Percentiles rank a stretch among this genome's conserved stretches.
Evolutionary conservation across 805 yeast species (phyloP).

Genomic region (Kluyveromyces aestuarii): DNA sequence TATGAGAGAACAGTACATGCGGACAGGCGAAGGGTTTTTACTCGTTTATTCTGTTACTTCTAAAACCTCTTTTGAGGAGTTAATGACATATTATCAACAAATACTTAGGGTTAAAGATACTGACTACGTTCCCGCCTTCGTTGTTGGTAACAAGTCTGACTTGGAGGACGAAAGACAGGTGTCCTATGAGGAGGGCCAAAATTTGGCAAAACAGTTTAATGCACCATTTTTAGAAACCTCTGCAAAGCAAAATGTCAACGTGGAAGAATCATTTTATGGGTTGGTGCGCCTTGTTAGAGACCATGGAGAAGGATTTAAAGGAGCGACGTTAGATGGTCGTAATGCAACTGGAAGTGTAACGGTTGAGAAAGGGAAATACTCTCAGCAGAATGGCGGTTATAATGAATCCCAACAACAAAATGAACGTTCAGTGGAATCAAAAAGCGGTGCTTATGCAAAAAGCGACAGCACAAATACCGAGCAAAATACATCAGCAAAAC

Average conservation of each 20-base stretch:
- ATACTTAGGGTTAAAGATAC: constrained; percentile 69
- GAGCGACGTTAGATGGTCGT: not conserved
- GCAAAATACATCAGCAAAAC: not conserved
- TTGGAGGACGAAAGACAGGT: constrained; percentile 70
- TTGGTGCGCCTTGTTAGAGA: constrained; percentile 50
- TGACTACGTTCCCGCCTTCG: constrained; percentile 64
- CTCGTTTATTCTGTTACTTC: constrained; percentile 85
- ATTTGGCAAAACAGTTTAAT: constrained; percentile 53
- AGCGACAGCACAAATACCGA: not conserved
- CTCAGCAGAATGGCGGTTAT: not conserved
- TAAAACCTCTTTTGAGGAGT: constrained; percentile 74
- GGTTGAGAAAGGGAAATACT: not conserved
- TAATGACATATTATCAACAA: constrained; percentile 71
- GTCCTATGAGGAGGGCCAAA: constrained; percentile 52
- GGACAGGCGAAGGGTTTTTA: constrained; percentile 91
- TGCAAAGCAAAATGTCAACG: constrained; percentile 86
- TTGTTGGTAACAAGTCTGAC: constrained; percentile 78
- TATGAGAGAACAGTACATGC: constrained; percentile 89
- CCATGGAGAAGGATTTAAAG: constrained; percentile 17
- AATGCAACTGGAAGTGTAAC: not conserved
- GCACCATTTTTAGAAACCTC: constrained; percentile 84
- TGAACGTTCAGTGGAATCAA: not conserved
- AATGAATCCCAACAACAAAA: not conserved
- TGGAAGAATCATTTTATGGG: constrained; percentile 73
- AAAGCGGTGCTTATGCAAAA: not conserved